These are phyloP conservation scores for Agaricus sinodeliciosus DNA, from an alignment of 768 basidiomycete genomes.

Conservation along the genomic window DNA sequence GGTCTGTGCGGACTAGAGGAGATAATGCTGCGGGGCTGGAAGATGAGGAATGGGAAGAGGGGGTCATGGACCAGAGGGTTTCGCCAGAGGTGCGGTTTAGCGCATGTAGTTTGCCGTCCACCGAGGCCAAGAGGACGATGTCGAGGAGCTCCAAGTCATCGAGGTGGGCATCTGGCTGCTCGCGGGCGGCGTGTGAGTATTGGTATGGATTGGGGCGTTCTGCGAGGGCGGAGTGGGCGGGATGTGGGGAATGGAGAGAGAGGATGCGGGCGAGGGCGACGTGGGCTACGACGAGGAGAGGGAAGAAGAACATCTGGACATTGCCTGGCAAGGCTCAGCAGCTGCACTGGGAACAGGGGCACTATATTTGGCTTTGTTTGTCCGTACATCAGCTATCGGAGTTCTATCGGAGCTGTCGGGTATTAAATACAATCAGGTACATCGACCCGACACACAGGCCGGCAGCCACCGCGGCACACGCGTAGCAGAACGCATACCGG, in stretches of 20 bases:
- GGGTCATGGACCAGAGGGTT: conserved; percentile 84
- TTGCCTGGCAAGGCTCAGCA: neutral
- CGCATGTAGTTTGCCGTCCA: conserved; percentile 94
- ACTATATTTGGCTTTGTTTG: conserved; percentile 1
- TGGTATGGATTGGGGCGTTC: neutral
- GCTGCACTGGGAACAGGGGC: neutral
- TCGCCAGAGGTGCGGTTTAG: conserved; percentile 82
- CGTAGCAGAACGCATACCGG: conserved; percentile 50
- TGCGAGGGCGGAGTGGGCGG: neutral
- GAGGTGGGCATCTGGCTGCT: conserved; percentile 14
- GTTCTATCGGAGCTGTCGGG: conserved; percentile 22
- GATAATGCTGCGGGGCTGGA: conserved; percentile 49
- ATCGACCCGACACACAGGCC: conserved; percentile 32
- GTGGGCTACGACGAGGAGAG: neutral
- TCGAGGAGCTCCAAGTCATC: conserved; percentile 65
- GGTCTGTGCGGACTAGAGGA: conserved; percentile 70
- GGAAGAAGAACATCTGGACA: neutral
- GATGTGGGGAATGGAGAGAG: neutral
- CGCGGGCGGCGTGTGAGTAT: neutral
- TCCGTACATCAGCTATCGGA: conserved; percentile 1
- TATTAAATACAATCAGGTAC: conserved; percentile 38
- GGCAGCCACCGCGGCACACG: conserved; percentile 36
- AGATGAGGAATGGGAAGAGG: conserved; percentile 33
- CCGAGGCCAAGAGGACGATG: conserved; percentile 83
- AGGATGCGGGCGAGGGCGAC: neutral